Evolutionary conservation across 164 flowering plant species (phyloP), one percentile per base, ranked within the genome.

Genomic region (Magnolia sinica): DNA sequence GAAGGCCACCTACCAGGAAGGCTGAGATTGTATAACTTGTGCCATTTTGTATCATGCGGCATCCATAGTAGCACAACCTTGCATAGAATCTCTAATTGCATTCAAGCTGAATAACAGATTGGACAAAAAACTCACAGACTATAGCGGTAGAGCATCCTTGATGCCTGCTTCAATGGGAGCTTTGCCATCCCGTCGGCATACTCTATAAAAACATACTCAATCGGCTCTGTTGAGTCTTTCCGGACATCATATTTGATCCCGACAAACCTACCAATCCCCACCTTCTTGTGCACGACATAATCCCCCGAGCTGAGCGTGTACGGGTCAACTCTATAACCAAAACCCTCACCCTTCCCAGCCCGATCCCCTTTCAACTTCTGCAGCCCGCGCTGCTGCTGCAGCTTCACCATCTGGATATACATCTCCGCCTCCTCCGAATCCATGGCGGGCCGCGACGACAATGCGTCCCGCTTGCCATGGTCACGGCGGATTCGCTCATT

Each of bases 171-270:
- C 23, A 91, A 84, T 0, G 98, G 95, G 22, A 96, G 91, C 86
- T 96, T 96, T 0, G 99, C 99, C 98, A 96, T 93, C 29, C 96
- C 99, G 84, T 96, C 99, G 1, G 95, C 89, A 80, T 89, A 96
- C 87, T 96, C 92, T 2, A 96, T 91, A 78, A 89, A 96, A 1
- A 90, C 98, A 82, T 88, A 93, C 88, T 92, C 96, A 75, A 84
- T 73, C 0, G 93, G 90, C 76, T 78, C 80, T 0, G 84, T 6
- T 0, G 86, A 85, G 67, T 45, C 85, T 79, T 85, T 89, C 0
- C 89, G 76, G 4, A 85, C 87, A 79, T 94, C 97, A n/a, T 80
- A 85, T 72, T 91, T 92, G 71, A 94, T 92, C 69, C 91, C 90
- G 1, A 91, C 93, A 78, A 94, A 96, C 31, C 89, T 76, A 22